phyloP scores from a whole-genome alignment of 345 rosid genomes.

The Sisymbrium irio region DNA sequence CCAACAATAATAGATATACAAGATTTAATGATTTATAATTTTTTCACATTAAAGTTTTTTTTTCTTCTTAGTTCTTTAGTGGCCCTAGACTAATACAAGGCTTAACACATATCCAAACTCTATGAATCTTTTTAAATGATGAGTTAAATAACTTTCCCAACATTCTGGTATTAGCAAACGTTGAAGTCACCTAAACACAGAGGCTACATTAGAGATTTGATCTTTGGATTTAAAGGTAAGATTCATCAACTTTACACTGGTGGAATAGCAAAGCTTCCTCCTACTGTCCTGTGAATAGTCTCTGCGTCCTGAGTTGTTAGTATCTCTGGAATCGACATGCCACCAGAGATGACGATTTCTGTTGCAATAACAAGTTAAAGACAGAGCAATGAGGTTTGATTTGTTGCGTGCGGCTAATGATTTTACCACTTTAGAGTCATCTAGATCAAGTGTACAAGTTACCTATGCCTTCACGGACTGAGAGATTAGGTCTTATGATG shows the following conservation, averaged over 20 bases:
- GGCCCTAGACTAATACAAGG: conserved; percentile 7
- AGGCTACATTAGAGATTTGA: not conserved
- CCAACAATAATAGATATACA: not conserved
- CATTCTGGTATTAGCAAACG: conserved; percentile 8
- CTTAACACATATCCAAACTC: not conserved
- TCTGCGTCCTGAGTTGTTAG: conserved; percentile 47
- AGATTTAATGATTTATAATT: not conserved
- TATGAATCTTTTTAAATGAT: not conserved
- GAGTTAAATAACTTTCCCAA: not conserved
- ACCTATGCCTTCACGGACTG: conserved; percentile 70
- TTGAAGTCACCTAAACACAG: not conserved
- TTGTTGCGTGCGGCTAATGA: not conserved
- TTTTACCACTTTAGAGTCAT: not conserved
- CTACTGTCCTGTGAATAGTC: conserved; percentile 32
- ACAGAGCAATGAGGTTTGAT: not conserved
- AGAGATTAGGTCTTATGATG: conserved; percentile 61
- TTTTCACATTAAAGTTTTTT: no score
- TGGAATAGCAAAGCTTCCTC: conserved; percentile 42
- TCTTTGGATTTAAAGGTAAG: not conserved
- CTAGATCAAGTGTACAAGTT: conserved; percentile 8
- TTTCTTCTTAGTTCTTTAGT: not conserved
- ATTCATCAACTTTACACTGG: conserved; percentile 21
- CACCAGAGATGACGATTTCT: conserved; percentile 74
- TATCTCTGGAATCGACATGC: conserved; percentile 63
- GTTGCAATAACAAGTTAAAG: conserved; percentile 7